Base-by-base conservation (phyloP, 2,329 filamentous ascomycete genomes). In the Ophiostoma sp. region DNA sequence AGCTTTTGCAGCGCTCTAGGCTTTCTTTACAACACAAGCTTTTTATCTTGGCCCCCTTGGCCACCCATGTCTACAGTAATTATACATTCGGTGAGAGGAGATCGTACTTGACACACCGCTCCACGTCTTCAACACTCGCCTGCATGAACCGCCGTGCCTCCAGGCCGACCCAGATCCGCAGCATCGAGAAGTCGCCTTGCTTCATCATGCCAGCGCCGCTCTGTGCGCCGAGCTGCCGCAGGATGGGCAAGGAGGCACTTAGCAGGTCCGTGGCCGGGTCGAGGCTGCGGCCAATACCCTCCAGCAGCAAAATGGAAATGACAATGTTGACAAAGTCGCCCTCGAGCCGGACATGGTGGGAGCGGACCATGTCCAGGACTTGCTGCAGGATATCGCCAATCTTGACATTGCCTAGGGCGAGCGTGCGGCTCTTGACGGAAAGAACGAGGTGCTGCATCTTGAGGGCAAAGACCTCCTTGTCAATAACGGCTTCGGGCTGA, bases 241-340 rank as follows among this genome's bases (percentile, higher is more conserved):
- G 83, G 66, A 99, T 98, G 0, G 96, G 96, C 68, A 99, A 84
- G 8, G 95, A 94, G 79, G 93, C 95, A 79, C 85, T 87, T 76
- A 99, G 91, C 15, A 99, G 85, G 82, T 99, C 96, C 64, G 98
- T 85, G 71, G 95, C 87, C 0, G 96, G 95, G 80, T 98, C 92
- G 19, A 99, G 83, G 74, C 87, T 93, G 75, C 96, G 88, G 0
- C 96, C 96, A 78, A 98, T 99, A 7, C 96, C 96, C 81, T 99
- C 96, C 1, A 99, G 86, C 1, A 99, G 86, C 45, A 99, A 84
- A 71, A 98, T 98, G 74, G 94, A 97, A 74, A 99, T 92, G 39
- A 99, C 95, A 4, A 99, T 96, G 79, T 99, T 99, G 80, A 99
- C 94, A 80, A 98, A 99, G 81, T 99, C 96, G 9, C 96, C 96